Percentiles rank a stretch among this genome's conserved stretches.
phyloP scores from a whole-genome alignment of 2,329 filamentous ascomycete genomes.

The Ilyonectria robusta region DNA sequence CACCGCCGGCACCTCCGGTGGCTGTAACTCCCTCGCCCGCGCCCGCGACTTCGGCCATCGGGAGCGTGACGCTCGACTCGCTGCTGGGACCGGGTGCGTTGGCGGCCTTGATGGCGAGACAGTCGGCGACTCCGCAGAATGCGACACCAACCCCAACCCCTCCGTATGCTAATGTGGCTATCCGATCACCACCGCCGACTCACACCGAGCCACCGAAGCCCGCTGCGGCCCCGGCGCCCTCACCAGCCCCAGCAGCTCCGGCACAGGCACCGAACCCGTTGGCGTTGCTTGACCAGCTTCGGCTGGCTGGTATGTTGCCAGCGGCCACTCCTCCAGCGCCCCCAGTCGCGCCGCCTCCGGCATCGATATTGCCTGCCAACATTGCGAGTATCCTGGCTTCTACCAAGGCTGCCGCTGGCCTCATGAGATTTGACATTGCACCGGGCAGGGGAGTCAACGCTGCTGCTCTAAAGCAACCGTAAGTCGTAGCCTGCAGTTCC shows the following conservation, averaged over 20 bases:
- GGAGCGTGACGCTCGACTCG: conserved; percentile 68
- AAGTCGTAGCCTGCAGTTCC: conserved; percentile 52
- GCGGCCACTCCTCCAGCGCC: conserved; percentile 54
- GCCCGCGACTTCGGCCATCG: conserved; percentile 50
- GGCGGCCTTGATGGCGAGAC: conserved; percentile 70
- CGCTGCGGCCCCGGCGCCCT: conserved; percentile 49
- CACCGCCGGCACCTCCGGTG: conserved; percentile 53
- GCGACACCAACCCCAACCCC: conserved; percentile 61
- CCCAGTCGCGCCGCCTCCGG: conserved; percentile 49
- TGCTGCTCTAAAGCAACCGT: conserved; percentile 79
- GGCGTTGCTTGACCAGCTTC: conserved; percentile 76
- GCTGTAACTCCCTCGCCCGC: conserved; percentile 52
- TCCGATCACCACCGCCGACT: conserved; percentile 66
- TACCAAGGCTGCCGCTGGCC: conserved; percentile 45
- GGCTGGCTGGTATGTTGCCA: conserved; percentile 76
- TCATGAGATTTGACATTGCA: conserved; percentile 51
- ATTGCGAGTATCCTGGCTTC: conserved; percentile 56
- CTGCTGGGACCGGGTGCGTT: conserved; percentile 73
- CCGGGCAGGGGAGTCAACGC: conserved; percentile 74
- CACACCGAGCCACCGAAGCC: conserved; percentile 54
- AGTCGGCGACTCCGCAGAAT: conserved; percentile 64
- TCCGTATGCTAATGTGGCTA: conserved; percentile 55
- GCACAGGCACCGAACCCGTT: conserved; percentile 63
- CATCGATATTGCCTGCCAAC: conserved; percentile 52
- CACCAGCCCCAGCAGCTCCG: conserved; percentile 51